phyloP scores from a whole-genome alignment of 139 green algal species.

The Nannochloris sp. region DNA sequence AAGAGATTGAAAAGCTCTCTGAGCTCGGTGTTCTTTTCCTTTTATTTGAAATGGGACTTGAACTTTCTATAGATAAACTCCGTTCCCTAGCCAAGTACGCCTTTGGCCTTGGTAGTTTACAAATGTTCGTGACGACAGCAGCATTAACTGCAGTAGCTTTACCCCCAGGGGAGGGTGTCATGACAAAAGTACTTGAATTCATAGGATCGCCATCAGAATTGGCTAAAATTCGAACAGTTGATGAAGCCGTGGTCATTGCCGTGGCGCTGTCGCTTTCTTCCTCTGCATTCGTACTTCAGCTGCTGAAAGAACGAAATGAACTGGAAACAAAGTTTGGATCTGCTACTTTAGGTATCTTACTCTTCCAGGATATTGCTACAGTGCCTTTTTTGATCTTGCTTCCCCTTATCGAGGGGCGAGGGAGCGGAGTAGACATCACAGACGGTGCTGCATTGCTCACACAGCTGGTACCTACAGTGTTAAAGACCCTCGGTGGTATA shows the following conservation, averaged over 20 bases:
- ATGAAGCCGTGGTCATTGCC: conserved; percentile 85
- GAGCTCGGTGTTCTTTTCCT: conserved; percentile 96
- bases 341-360: conserved; percentile 91
- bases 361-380: conserved; percentile 90
- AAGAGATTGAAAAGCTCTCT: conserved; percentile 81
- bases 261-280: conserved; percentile 79
- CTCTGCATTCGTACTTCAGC: conserved; percentile 91
- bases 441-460: conserved; percentile 31
- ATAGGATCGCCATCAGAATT: conserved; percentile 35
- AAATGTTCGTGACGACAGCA: conserved; percentile 64
- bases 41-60: conserved; percentile 97
- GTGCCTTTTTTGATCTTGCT: conserved; percentile 91
- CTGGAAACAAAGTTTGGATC: conserved; percentile 73
- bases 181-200: conserved; percentile 76
- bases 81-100: conserved; percentile 88
- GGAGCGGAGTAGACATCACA: background rate
- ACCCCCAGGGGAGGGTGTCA: conserved; percentile 63
- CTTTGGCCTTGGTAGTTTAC: conserved; percentile 82
- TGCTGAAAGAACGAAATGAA: conserved; percentile 81
- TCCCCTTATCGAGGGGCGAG: conserved; percentile 56
- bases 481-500: conserved; percentile 64
- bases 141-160: conserved; percentile 73
- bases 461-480: conserved; percentile 58
- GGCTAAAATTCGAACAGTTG: conserved; percentile 41
- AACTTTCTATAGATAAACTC: conserved; percentile 83